These are phyloP conservation scores for Dictyostelium capitatum DNA, from an alignment of 78 protist genomes.

Conservation along the genomic window DNA sequence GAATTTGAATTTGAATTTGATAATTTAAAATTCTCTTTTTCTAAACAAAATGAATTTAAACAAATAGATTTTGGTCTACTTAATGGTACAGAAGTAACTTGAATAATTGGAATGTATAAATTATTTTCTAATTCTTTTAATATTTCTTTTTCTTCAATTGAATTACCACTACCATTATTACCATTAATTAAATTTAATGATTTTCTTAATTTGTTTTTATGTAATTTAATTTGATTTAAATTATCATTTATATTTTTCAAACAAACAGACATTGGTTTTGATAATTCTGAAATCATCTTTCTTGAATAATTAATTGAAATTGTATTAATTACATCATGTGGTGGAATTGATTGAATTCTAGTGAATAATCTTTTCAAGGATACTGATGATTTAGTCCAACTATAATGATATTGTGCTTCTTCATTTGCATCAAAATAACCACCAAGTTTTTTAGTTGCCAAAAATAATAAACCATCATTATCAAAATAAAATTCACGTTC, in stretches of 20 bases:
- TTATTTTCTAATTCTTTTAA: background rate
- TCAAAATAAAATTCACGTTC: slow-evolving; percentile 13
- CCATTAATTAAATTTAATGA: background rate
- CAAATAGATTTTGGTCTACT: background rate
- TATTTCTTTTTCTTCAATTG: background rate
- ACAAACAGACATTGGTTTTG: slow-evolving; percentile 2
- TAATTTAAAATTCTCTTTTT: slow-evolving; percentile 2
- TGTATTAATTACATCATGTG: slow-evolving; percentile 13
- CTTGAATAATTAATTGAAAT: slow-evolving; percentile 14
- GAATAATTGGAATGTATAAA: slow-evolving; percentile 4
- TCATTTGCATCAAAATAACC: background rate
- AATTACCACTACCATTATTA: background rate
- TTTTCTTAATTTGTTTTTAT: slow-evolving; percentile 3
- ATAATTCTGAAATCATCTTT: background rate
- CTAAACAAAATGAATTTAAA: background rate
- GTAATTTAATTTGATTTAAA: background rate
- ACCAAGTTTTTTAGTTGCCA: background rate
- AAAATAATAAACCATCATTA: background rate
- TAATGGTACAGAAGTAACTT: background rate
- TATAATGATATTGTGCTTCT: background rate
- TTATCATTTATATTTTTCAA: slow-evolving; percentile 12
- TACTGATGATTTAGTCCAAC: slow-evolving; percentile 8
- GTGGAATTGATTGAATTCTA: background rate
- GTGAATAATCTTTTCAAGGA: slow-evolving; percentile 9
- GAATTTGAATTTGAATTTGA: background rate